phyloP scores from a whole-genome alignment of 2,329 filamentous ascomycete genomes.

The Penicillium sp. region DNA sequence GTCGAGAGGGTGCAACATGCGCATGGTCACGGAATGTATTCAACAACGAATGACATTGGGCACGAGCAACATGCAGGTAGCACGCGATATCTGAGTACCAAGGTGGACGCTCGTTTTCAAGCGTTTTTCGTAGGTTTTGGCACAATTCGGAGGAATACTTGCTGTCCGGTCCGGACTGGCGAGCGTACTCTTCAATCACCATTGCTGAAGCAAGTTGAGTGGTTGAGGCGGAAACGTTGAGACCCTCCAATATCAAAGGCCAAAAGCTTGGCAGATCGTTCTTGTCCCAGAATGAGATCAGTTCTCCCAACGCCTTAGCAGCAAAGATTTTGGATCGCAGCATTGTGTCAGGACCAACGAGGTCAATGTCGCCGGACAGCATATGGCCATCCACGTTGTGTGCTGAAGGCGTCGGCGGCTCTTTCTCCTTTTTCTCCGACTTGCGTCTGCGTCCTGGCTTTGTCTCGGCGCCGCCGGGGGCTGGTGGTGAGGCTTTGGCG shows the following conservation, averaged over 20 bases:
- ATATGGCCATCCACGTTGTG: conserved; percentile 98
- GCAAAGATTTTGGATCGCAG: conserved; percentile 87
- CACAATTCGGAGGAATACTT: conserved; percentile 46
- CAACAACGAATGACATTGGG: conserved; percentile 86
- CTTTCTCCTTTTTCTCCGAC: conserved; percentile 77
- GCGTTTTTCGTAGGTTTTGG: conserved; percentile 68
- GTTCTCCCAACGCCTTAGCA: conserved; percentile 79
- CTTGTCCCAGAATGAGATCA: conserved; percentile 75
- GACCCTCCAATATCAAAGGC: conserved; percentile 68
- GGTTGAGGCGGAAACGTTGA: conserved; percentile 76
- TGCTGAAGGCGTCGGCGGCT: conserved; percentile 67
- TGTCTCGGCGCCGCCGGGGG: conserved; percentile 60
- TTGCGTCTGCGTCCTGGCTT: conserved; percentile 74
- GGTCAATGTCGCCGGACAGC: conserved; percentile 93
- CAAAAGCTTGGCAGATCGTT: conserved; percentile 53
- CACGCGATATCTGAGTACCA: conserved; percentile 90
- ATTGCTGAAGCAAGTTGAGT: conserved; percentile 83
- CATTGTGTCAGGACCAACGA: conserved; percentile 86
- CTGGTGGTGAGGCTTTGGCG: conserved; percentile 45
- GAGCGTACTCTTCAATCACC: conserved; percentile 86
- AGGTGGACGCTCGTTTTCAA: conserved; percentile 77
- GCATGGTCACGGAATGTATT: conserved; percentile 91
- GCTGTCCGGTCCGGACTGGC: conserved; percentile 43
- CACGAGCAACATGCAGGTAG: conserved; percentile 83
- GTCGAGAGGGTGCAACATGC: conserved; percentile 71